Conservation (phyloP, 768 basidiomycete species). For the Boletellus sp. region DNA sequence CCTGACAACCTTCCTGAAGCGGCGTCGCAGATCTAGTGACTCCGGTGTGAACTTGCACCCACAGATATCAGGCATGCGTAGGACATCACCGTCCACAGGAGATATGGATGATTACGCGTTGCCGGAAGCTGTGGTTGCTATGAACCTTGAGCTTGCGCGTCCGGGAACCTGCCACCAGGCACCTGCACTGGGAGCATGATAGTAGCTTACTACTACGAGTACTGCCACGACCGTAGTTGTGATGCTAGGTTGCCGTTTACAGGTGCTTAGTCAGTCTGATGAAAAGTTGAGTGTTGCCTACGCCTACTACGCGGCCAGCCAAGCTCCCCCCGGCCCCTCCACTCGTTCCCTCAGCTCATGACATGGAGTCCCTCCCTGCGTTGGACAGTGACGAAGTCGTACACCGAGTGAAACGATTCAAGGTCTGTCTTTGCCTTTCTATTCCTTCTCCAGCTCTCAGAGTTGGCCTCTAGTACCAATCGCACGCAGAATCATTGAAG, state of each 20-base stretch:
- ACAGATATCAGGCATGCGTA: background rate
- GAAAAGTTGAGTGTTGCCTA: background rate
- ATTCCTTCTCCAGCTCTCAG: background rate
- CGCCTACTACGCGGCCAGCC: too few relatives aligned
- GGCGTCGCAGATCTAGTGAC: constrained; percentile 1
- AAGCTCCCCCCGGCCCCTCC: too few relatives aligned
- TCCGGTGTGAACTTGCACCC: background rate
- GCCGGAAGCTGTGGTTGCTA: background rate
- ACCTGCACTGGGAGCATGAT: too few relatives aligned
- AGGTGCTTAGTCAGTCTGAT: constrained; percentile 10
- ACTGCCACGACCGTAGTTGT: too few relatives aligned
- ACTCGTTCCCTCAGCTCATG: background rate
- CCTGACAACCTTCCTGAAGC: background rate
- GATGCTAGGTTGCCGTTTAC: background rate
- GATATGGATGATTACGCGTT: background rate
- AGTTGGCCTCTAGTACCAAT: constrained; percentile 55
- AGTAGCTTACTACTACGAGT: too few relatives aligned
- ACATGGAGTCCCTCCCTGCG: constrained; percentile 7
- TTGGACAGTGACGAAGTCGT: constrained; percentile 22
- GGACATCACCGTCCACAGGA: background rate
- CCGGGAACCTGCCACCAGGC: too few relatives aligned
- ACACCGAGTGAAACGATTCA: constrained; percentile 48
- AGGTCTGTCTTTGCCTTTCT: constrained; percentile 30
- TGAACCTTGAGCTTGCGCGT: background rate
- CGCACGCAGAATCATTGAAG: constrained; percentile 63